phyloP scores from a whole-genome alignment of 352 stramenopile genomes.

The Blastocystis hominis region DNA sequence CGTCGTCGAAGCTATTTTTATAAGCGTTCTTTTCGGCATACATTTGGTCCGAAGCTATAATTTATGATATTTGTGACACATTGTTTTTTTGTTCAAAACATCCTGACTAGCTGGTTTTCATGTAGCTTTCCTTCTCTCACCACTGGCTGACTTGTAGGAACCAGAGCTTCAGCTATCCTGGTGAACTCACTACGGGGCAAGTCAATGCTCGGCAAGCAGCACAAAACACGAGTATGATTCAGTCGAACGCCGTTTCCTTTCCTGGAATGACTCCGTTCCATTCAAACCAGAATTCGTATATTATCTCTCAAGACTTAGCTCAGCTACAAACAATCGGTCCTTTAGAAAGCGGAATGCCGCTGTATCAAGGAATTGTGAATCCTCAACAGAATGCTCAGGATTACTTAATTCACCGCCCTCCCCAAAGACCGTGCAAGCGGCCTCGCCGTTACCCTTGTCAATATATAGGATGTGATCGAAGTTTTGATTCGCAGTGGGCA shows the following conservation, averaged over 20 bases:
- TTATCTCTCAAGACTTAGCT: constrained; percentile 17
- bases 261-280: constrained; percentile 2
- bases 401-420: not conserved
- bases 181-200: not conserved
- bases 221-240: not conserved
- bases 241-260: constrained; percentile 12
- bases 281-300: not conserved
- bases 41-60: not conserved
- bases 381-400: not conserved
- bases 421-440: constrained; percentile 19
- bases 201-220: not conserved
- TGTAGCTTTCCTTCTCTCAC: too few species aligned
- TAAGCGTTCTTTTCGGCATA: constrained; percentile 19
- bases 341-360: not conserved
- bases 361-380: not conserved
- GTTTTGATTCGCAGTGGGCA: constrained; percentile 50
- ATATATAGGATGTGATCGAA: constrained; percentile 13
- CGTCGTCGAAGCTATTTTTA: not conserved
- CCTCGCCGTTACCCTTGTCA: constrained; percentile 21
- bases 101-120: too few species aligned
- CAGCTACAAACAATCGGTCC: not conserved
- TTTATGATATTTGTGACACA: not conserved
- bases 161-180: not conserved
- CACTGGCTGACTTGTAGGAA: not conserved
- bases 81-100: too few species aligned